These are phyloP conservation scores for Coix lacrymajobi DNA, from an alignment of 176 grass and related monocot genomes.

Conservation along the genomic window DNA sequence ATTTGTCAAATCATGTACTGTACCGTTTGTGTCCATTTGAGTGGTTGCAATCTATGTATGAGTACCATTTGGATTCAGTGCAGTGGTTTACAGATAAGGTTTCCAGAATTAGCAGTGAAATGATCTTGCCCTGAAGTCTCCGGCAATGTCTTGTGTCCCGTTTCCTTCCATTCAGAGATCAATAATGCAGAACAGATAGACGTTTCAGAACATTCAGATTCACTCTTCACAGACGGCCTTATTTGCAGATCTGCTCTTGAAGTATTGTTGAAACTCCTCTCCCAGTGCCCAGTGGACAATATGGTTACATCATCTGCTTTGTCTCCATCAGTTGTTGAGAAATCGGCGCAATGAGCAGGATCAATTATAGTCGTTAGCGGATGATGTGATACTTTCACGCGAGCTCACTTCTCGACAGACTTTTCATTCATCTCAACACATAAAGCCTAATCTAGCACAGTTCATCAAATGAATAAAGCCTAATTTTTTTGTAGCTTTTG, in stretches of 20 bases:
- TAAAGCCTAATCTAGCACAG: conserved; percentile 31
- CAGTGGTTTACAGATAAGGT: background rate
- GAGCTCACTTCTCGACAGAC: background rate
- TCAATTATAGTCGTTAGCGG: background rate
- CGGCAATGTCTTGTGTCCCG: background rate
- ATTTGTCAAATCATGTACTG: background rate
- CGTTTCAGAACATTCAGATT: conserved; percentile 13
- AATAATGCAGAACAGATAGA: conserved; percentile 12
- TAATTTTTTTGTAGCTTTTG: conserved; percentile 30
- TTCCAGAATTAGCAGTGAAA: background rate
- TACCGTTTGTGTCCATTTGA: background rate
- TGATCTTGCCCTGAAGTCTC: background rate
- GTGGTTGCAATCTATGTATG: background rate
- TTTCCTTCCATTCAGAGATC: background rate
- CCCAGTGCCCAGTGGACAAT: too few relatives aligned
- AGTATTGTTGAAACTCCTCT: conserved; percentile 17
- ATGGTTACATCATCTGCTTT: background rate
- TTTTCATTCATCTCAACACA: background rate
- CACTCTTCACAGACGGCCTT: background rate
- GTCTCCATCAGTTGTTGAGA: background rate
- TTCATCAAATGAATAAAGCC: conserved; percentile 24
- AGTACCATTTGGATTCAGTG: background rate
- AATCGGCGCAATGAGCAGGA: background rate
- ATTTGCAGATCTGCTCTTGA: background rate
- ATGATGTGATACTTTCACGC: background rate